Percentiles rank a stretch among this genome's conserved stretches.
Evolutionary conservation across 73 alveolate genomes (phyloP).

Genomic region (Uronychia binucleata): DNA sequence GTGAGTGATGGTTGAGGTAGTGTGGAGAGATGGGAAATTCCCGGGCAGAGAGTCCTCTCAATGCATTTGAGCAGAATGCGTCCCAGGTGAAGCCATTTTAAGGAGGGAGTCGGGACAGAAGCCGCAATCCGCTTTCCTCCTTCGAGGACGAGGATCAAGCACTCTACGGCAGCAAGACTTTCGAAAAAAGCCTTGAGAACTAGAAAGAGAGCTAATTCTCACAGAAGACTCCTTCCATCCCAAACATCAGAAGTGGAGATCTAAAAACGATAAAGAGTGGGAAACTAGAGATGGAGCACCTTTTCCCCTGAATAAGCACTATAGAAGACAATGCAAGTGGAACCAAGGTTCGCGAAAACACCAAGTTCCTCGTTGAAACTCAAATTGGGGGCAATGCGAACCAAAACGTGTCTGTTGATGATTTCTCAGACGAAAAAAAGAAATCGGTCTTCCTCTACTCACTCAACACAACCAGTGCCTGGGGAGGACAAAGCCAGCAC

Average conservation of each 20-base stretch:
- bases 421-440: not conserved
- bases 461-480: slow-evolving; percentile 1
- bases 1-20: too few species aligned
- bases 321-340: not conserved
- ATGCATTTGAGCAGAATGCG: not conserved
- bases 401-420: not conserved
- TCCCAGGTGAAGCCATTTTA: not conserved
- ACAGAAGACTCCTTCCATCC: not conserved
- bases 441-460: not conserved
- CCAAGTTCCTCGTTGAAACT: not conserved
- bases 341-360: not conserved
- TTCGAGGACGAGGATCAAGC: not conserved
- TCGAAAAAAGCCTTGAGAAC: not conserved
- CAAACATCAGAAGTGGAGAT: not conserved
- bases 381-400: not conserved
- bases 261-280: not conserved
- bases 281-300: not conserved
- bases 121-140: not conserved
- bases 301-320: not conserved
- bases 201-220: not conserved
- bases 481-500: not conserved
- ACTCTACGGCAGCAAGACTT: not conserved
- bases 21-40: too few species aligned
- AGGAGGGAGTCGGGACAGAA: not conserved
- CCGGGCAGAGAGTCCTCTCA: not conserved